Percentiles rank a stretch among this genome's conserved stretches.
phyloP scores from a whole-genome alignment of 2,329 filamentous ascomycete genomes.

The Ambrosiella beaveri region DNA sequence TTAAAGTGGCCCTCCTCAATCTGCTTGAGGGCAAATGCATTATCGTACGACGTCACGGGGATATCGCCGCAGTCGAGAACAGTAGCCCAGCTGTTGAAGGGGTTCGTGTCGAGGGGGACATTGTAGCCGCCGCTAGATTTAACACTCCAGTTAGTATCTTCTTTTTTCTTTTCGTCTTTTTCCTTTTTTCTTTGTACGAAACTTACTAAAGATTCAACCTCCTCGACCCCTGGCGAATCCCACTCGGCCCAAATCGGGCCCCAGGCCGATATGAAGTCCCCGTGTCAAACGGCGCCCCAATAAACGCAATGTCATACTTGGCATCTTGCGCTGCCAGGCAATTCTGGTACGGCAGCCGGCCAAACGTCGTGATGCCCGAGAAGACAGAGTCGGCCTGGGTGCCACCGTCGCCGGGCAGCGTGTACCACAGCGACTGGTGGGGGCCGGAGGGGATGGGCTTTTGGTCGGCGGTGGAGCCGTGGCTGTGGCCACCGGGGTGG shows the following conservation, averaged over 20 bases:
- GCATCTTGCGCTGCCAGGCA: conserved; percentile 54
- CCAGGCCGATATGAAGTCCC: conserved; percentile 73
- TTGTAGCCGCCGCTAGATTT: conserved; percentile 61
- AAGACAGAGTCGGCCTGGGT: conserved; percentile 75
- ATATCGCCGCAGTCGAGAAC: conserved; percentile 74
- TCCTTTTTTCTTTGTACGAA: neutral
- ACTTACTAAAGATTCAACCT: conserved; percentile 72
- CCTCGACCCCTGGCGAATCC: conserved; percentile 72
- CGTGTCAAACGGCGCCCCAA: conserved; percentile 72
- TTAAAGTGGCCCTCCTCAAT: conserved; percentile 73
- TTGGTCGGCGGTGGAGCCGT: conserved; percentile 23
- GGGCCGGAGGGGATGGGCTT: conserved; percentile 44
- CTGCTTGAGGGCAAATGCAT: conserved; percentile 62
- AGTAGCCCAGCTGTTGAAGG: conserved; percentile 65
- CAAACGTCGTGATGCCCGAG: conserved; percentile 75
- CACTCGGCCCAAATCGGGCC: conserved; percentile 68
- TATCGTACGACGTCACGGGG: conserved; percentile 76
- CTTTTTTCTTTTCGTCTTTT: neutral
- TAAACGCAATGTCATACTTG: conserved; percentile 71
- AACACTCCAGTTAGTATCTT: neutral
- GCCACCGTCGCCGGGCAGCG: conserved; percentile 68
- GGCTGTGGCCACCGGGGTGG: conserved; percentile 36
- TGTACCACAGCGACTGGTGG: conserved; percentile 65
- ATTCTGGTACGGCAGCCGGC: conserved; percentile 58
- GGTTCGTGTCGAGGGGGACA: conserved; percentile 61